Conservation (phyloP, 257 asterid species). For the Mentha longifolia region DNA sequence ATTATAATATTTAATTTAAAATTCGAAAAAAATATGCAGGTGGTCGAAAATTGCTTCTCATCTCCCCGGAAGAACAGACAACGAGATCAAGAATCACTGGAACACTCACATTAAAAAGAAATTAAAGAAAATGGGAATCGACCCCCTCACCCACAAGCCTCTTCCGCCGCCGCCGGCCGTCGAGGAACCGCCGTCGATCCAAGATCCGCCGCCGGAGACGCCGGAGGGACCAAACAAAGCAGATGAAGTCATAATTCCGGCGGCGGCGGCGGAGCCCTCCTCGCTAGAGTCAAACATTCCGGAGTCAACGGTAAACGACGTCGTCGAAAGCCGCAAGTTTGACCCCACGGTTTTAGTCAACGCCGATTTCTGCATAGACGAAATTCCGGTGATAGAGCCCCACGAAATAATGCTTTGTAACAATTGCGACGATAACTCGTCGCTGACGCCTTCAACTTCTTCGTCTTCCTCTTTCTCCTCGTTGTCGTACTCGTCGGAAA, state of each 20-base stretch:
- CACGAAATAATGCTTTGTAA: slow-evolving; percentile 58
- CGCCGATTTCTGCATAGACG: slow-evolving; percentile 71
- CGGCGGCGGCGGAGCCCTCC: not conserved
- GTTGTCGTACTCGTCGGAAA: slow-evolving; percentile 19
- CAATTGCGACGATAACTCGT: slow-evolving; percentile 26
- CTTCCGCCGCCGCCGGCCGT: slow-evolving; percentile 39
- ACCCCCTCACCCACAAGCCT: slow-evolving; percentile 92
- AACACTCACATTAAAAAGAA: slow-evolving; percentile 93
- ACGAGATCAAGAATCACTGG: slow-evolving; percentile 96
- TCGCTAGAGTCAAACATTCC: not conserved
- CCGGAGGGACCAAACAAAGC: not conserved
- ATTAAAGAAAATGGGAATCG: slow-evolving; percentile 87
- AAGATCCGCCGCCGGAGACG: not conserved
- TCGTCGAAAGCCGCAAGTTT: not conserved
- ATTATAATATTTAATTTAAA: not conserved
- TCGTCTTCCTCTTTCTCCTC: slow-evolving; percentile 42
- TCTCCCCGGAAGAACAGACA: slow-evolving; percentile 96
- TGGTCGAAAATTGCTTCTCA: slow-evolving; percentile 98
- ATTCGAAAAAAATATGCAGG: slow-evolving; percentile 35
- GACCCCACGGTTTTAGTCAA: slow-evolving; percentile 46
- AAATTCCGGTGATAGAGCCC: slow-evolving; percentile 74
- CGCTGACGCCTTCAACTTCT: not conserved
- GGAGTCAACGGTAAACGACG: not conserved
- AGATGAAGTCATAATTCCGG: not conserved
- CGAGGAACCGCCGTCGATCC: slow-evolving; percentile 25